Evolutionary conservation across 2,329 filamentous ascomycete species (phyloP), one percentile per base, ranked within the genome.

Genomic region (Penicillium freii): DNA sequence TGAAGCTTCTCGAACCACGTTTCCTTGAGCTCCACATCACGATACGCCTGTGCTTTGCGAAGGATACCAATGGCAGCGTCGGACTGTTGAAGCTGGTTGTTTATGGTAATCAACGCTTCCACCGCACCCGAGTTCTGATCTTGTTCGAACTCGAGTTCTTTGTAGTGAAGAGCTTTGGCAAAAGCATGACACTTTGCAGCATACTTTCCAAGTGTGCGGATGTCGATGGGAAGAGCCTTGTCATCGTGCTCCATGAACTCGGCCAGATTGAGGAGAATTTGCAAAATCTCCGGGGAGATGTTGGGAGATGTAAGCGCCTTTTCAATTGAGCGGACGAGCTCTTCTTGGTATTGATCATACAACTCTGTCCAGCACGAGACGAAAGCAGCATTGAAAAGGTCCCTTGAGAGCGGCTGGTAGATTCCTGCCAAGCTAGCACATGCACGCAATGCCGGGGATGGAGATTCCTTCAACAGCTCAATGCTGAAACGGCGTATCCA

Each of bases 171-270:
- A 10, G 94, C 94, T 76, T 99, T 99, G 34, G 94, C 94, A 71
- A 96, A 99, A 5, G 94, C 95, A 74, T 99, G 94, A 66, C 95
- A 99, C 68, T 95, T 93, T 21, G 90, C 93, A 48, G 94, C 94
- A 73, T 97, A 96, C 71, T 93, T 89, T 33, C 95, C 95, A 11
- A 99, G 83, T 10, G 94, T 92, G 48, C 94, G 84, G 62, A 99
- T 97, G 71, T 99, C 95, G 61, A 99, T 99, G 1, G 94, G 94
- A 51, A 99, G 80, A 15, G 95, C 93, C 75, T 99, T 99, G 73
- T 99, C 94, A 67, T 99, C 95, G 70, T 99, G 94, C 72, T 99
- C 94, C 94, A 99, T 99, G 74, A 99, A 99, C 72, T 99, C 94
- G 23, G 94, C 94, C 50, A 99, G 82, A 69, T 99, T 99, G 48